Percentiles rank a stretch among this genome's conserved stretches.
Evolutionary conservation across 768 basidiomycete species (phyloP).

Genomic region (Phallus indusiatus): DNA sequence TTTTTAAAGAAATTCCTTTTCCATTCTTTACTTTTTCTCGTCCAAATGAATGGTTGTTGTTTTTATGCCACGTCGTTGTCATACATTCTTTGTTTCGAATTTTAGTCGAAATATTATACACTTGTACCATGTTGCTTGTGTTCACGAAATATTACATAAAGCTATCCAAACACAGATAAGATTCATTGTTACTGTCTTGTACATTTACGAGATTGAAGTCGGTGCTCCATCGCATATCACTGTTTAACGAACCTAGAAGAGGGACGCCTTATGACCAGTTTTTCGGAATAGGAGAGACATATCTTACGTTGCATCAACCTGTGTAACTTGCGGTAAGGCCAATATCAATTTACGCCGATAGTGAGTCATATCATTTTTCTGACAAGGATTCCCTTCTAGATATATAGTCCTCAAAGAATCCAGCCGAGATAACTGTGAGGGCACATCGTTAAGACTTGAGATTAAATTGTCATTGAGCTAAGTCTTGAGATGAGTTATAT

Average conservation of each 20-base stretch:
- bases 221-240: background rate
- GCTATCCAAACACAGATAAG: background rate
- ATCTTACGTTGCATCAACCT: conserved; percentile 93
- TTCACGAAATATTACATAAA: too few relatives aligned
- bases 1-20: background rate
- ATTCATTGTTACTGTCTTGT: background rate
- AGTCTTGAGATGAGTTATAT: background rate
- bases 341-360: conserved; percentile 89
- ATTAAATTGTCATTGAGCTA: conserved; percentile 89
- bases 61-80: background rate
- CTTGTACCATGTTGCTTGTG: too few relatives aligned
- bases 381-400: conserved; percentile 91
- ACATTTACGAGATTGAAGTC: background rate
- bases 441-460: conserved; percentile 55
- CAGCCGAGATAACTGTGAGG: conserved; percentile 51
- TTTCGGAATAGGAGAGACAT: background rate
- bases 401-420: conserved; percentile 76
- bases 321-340: conserved; percentile 77
- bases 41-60: background rate
- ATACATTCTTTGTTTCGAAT: background rate
- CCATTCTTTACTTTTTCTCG: background rate
- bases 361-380: conserved; percentile 59
- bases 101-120: too few relatives aligned
- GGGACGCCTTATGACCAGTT: background rate
- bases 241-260: conserved; percentile 1